A percentile compares a stretch with the other conserved stretches of the same genome.
Evolutionary conservation across 345 rosid species (phyloP).

Genomic region (Murraya paniculata): DNA sequence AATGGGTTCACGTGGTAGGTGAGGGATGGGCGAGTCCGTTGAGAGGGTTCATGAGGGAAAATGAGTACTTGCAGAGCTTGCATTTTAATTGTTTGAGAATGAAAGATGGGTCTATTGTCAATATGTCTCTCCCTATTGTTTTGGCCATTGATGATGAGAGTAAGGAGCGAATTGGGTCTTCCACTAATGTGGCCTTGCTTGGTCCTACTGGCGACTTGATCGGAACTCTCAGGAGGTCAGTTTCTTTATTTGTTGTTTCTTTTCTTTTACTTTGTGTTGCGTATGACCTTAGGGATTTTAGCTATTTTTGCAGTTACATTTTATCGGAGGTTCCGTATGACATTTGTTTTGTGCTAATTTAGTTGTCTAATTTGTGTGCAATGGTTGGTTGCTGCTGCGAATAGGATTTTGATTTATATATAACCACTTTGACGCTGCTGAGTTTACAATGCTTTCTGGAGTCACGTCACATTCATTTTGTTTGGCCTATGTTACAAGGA

Average conservation of each 20-base stretch:
- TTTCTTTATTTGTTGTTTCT: not conserved
- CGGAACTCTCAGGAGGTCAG: conserved; percentile 71
- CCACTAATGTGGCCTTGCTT: conserved; percentile 54
- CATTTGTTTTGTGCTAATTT: not conserved
- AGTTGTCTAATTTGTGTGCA: not conserved
- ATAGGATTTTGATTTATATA: not conserved
- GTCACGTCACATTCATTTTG: not conserved
- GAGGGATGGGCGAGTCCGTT: conserved; percentile 99
- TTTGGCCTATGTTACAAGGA: not conserved
- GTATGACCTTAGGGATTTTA: not conserved
- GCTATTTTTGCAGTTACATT: not conserved
- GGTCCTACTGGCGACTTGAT: conserved; percentile 59
- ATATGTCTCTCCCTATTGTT: conserved; percentile 96
- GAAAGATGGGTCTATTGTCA: conserved; percentile 58
- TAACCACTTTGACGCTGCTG: not conserved
- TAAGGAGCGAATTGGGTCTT: conserved; percentile 63
- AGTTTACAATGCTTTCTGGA: not conserved
- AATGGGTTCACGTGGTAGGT: conserved; percentile 93
- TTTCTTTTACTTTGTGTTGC: not conserved
- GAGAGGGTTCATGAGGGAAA: conserved; percentile 92
- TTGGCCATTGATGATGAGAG: conserved; percentile 82
- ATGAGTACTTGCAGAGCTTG: conserved; percentile 83
- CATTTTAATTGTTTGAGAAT: conserved; percentile 73
- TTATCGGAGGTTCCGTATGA: not conserved
- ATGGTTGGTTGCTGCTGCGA: not conserved